phyloP scores from a whole-genome alignment of 768 basidiomycete species.

The Collybiopsis confluens region DNA sequence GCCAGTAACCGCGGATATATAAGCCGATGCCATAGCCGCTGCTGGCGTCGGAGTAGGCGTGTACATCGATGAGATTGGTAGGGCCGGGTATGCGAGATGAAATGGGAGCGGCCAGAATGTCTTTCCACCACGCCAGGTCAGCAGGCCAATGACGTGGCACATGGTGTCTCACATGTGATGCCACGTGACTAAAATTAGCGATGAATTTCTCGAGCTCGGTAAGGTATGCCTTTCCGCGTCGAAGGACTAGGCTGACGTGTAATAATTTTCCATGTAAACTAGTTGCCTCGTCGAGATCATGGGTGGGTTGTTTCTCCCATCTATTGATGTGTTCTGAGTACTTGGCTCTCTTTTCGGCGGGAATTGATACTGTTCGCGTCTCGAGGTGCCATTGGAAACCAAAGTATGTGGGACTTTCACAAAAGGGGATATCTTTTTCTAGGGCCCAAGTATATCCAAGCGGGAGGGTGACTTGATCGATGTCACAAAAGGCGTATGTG shows the following conservation, averaged over 20 bases:
- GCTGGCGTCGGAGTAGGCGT: constrained; percentile 41
- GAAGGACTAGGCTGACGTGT: constrained; percentile 26
- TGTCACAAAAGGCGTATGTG: constrained; percentile 25
- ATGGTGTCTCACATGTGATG: neutral
- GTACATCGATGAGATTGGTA: constrained; percentile 17
- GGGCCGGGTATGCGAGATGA: constrained; percentile 23
- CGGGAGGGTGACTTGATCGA: constrained; percentile 25
- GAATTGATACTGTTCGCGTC: constrained; percentile 17
- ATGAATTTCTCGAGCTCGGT: constrained; percentile 27
- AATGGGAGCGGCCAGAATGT: constrained; percentile 12
- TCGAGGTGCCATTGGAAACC: constrained; percentile 28
- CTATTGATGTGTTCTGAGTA: constrained; percentile 23
- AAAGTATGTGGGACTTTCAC: constrained; percentile 16
- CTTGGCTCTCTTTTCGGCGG: constrained; percentile 21
- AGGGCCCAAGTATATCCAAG: constrained; percentile 30
- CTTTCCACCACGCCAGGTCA: constrained; percentile 33
- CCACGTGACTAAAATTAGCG: neutral
- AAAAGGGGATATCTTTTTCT: constrained; percentile 23
- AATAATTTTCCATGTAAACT: constrained; percentile 37
- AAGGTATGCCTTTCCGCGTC: constrained; percentile 32
- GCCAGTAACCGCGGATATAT: constrained; percentile 22
- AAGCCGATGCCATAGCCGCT: constrained; percentile 31
- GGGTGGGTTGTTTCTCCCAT: constrained; percentile 19
- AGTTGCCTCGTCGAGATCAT: constrained; percentile 28
- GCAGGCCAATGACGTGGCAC: neutral